Base-by-base conservation (phyloP, 2,329 filamentous ascomycete species). In the Aspergillus sp. region DNA sequence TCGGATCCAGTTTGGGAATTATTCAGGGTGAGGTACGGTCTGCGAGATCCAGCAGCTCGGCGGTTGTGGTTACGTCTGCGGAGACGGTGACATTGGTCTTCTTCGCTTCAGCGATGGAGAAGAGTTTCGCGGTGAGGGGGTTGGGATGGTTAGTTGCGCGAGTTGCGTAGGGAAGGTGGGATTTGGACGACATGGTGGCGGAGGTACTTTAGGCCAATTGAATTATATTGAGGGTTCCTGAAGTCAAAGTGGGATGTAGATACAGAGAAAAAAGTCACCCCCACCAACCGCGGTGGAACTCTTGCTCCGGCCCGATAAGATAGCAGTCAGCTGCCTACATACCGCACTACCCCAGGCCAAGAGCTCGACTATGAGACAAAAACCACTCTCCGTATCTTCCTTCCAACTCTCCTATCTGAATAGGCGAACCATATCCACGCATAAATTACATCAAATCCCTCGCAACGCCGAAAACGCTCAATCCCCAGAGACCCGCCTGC, bases 1-100 rank as follows among this genome's bases (percentile, higher is more conserved):
- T 15, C n/a, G n/a, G n/a, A n/a, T n/a, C 11, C 9, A 1, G 7
- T n/a, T n/a, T n/a, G n/a, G 13, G 15, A 5, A 2, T 2, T 36
- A 36, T 36, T n/a, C 9, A 36, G 17, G 47, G 44, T 32, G 34
- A 71, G 75, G 61, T 73, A 80, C 78, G 70, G 59, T 80, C 76
- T 59, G 79, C 78, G 4, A 81, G 71, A 18, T 76, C 72, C 5
- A 81, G 69, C 8, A 81, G 72, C 49, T 78, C 76, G 50, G 74
- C 70, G 22, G 78, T 77, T 8, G 76, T 79, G 4, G 77, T 79
- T 49, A 81, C 71, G 60, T 81, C 79, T 18, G 79, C 79, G 1
- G 79, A 81, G 43, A 81, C 73, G 4, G 78, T 77, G 34, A 81
- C 71, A 61, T 80, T 81, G 51, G 78, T 76, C 62, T 78, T 72